Conservation (phyloP, 1,139 yeast species). For the Meyerozyma guilliermondii region DNA sequence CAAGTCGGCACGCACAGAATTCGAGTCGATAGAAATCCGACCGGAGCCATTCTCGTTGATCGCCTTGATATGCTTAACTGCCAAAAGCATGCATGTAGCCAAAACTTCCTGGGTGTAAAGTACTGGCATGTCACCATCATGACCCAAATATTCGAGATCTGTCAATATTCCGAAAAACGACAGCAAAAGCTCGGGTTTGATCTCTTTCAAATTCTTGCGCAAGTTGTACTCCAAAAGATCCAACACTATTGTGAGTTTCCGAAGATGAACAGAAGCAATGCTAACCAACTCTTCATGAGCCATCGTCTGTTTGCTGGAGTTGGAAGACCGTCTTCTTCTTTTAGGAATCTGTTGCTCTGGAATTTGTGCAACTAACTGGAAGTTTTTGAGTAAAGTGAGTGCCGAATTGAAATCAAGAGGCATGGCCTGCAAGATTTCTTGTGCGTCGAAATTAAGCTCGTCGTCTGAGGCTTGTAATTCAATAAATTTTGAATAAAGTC, state of each 20-base stretch:
- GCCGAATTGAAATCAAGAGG: slow-evolving; percentile 43
- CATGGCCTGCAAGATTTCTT: slow-evolving; percentile 46
- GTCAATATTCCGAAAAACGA: slow-evolving; percentile 68
- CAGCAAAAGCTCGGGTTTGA: slow-evolving; percentile 46
- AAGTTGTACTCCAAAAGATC: slow-evolving; percentile 65
- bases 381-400: slow-evolving; percentile 44
- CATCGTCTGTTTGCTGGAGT: slow-evolving; percentile 68
- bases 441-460: slow-evolving; percentile 47
- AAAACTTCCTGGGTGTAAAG: slow-evolving; percentile 86
- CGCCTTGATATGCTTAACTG: slow-evolving; percentile 52
- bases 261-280: slow-evolving; percentile 73
- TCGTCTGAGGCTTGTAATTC: slow-evolving; percentile 46
- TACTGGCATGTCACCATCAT: slow-evolving; percentile 88
- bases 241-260: slow-evolving; percentile 70
- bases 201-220: slow-evolving; percentile 21
- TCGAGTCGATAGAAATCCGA: slow-evolving; percentile 46
- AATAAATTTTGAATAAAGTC: slow-evolving; percentile 53
- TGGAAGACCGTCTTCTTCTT: slow-evolving; percentile 75
- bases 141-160: slow-evolving; percentile 83
- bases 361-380: slow-evolving; percentile 39
- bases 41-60: slow-evolving; percentile 11
- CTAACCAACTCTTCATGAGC: slow-evolving; percentile 65
- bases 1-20: slow-evolving; percentile 78
- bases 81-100: slow-evolving; percentile 78
- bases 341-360: slow-evolving; percentile 54